phyloP scores from a whole-genome alignment of 73 alveolate species.

The Uronychia binucleata region DNA sequence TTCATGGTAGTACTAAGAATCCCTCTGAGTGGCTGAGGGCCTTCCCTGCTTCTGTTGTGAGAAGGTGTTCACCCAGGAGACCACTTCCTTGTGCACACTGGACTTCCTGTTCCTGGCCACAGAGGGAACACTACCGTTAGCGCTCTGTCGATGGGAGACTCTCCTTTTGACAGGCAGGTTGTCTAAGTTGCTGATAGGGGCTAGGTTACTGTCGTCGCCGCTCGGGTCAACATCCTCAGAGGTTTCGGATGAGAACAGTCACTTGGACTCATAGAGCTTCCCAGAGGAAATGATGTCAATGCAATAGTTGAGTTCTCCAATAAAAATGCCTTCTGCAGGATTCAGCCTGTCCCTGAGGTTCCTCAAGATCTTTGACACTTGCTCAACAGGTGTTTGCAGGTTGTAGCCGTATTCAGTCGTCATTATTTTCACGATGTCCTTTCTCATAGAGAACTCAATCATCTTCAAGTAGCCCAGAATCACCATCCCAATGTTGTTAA shows the following conservation, averaged over 20 bases:
- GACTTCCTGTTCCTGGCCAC: neutral
- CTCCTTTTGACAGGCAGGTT: no score
- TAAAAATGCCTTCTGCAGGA: neutral
- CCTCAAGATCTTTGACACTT: constrained; percentile 19
- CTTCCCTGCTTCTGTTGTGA: neutral
- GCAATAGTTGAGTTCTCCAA: constrained; percentile 38
- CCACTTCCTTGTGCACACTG: neutral
- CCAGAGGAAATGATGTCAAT: constrained; percentile 36
- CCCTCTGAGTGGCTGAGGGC: neutral
- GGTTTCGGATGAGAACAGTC: no score
- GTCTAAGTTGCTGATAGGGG: no score
- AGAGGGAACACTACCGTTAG: no score
- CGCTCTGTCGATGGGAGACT: no score
- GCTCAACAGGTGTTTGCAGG: constrained; percentile 28
- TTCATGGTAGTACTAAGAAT: constrained; percentile 2
- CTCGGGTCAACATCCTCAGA: no score
- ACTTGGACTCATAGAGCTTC: constrained; percentile 48
- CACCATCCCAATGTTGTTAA: no score
- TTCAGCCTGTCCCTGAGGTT: constrained; percentile 16
- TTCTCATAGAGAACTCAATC: no score
- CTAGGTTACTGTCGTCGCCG: no score
- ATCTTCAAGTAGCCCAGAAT: no score
- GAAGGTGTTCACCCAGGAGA: neutral
- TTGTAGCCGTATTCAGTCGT: no score
- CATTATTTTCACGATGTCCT: no score